Percentiles rank a stretch among this genome's conserved stretches.
Conservation (phyloP, 2,329 filamentous ascomycete genomes). For the Aspergillus felis region DNA sequence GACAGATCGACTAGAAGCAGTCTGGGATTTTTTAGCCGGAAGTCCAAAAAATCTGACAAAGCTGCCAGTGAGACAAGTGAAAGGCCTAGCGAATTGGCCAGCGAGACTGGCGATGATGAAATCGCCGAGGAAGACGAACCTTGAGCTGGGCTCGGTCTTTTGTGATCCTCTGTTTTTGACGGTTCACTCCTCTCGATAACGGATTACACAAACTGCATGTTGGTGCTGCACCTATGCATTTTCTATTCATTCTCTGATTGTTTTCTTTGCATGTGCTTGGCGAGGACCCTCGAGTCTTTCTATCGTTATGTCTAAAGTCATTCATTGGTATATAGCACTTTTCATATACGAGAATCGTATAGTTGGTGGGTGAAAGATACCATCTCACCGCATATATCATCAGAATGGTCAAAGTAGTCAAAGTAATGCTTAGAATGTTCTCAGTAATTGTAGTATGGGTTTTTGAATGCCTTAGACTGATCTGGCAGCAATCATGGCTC, state of each 20-base stretch:
- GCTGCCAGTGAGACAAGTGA: conserved; percentile 42
- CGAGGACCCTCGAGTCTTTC: background rate
- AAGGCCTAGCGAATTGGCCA: conserved; percentile 40
- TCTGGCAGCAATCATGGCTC: background rate
- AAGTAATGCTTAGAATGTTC: background rate
- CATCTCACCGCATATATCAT: background rate
- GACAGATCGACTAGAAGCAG: conserved; percentile 43
- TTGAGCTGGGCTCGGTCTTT: conserved; percentile 2
- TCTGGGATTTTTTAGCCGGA: conserved; percentile 47
- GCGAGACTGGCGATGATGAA: conserved; percentile 43
- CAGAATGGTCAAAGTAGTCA: background rate
- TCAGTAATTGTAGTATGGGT: background rate
- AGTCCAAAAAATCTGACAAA: conserved; percentile 43
- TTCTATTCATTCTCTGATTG: background rate
- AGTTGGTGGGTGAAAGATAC: background rate
- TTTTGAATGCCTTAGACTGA: background rate
- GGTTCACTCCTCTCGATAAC: background rate
- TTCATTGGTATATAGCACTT: conserved; percentile 8
- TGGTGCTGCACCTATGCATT: background rate
- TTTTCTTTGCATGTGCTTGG: background rate
- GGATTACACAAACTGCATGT: background rate
- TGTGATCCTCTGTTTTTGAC: background rate
- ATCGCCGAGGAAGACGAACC: conserved; percentile 29
- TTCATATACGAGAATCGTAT: conserved; percentile 1
- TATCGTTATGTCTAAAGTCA: conserved; percentile 7